Conservation (phyloP, 2,329 filamentous ascomycete genomes). For the Colletotrichum incanum region DNA sequence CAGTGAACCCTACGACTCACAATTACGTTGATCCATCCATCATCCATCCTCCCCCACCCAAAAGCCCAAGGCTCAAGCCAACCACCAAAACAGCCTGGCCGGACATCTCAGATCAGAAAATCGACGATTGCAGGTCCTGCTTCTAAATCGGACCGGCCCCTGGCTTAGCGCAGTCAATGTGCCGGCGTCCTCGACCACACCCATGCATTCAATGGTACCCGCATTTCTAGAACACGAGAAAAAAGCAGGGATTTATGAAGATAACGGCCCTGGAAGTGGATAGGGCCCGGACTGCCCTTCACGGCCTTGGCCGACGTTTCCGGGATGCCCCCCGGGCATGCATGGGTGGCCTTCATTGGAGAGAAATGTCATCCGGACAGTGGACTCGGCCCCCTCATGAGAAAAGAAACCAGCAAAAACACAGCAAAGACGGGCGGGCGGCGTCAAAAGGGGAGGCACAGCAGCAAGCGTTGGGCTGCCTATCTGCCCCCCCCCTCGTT, state of each 20-base stretch:
- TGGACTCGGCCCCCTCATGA: constrained; percentile 2
- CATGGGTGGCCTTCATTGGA: constrained; percentile 19
- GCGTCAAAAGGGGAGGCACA: neutral
- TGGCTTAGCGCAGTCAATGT: constrained; percentile 41
- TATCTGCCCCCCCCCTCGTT: neutral
- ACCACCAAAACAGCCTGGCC: constrained; percentile 7
- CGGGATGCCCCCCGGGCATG: constrained; percentile 12
- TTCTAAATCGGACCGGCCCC: constrained; percentile 42
- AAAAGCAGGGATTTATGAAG: constrained; percentile 37
- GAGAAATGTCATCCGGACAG: constrained; percentile 16
- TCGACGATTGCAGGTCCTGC: constrained; percentile 37
- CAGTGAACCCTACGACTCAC: constrained; percentile 1
- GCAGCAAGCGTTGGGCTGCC: neutral
- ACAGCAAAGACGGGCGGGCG: neutral
- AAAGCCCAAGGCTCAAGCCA: constrained; percentile 1
- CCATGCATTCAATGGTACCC: constrained; percentile 16
- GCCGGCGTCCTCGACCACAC: constrained; percentile 20
- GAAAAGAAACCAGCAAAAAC: neutral
- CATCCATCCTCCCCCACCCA: constrained; percentile 1
- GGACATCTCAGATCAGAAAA: constrained; percentile 36
- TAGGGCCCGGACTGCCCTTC: constrained; percentile 13
- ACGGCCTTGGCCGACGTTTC: constrained; percentile 15
- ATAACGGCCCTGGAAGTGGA: constrained; percentile 36
- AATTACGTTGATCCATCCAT: constrained; percentile 20
- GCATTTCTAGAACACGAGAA: constrained; percentile 42